Evolutionary conservation across 2,329 filamentous ascomycete genomes (phyloP), one percentile per base, ranked within the genome.

Genomic region (Clathrospora elynae): DNA sequence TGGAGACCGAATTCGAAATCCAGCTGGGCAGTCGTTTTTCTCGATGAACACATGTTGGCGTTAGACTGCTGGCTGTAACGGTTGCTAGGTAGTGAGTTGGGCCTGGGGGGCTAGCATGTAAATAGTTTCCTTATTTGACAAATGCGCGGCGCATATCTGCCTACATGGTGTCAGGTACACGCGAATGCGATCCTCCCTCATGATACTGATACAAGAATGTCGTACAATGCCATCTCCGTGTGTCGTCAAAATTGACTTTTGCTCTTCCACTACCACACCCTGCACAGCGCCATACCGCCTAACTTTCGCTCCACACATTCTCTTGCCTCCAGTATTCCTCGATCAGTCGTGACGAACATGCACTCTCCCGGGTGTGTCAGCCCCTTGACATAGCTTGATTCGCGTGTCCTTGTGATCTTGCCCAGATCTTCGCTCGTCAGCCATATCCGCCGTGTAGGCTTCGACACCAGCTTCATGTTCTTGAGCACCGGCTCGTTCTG

Each of bases 251-350:
- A 35, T 5, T 16, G 28, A 11, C 5, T n/a, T 13, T 22, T 23
- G 22, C 20, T 33, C 28, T 14, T 35, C 28, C 26, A 36, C 48
- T 62, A 66, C 60, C 62, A 69, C 25, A 87, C 84, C 42, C 89
- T 78, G 73, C 87, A 93, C 42, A 96, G 72, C 46, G 90, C 76
- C 71, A 90, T 69, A 0, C 91, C 91, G n/a, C 91, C 91, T 13
- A 90, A 75, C 73, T 84, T 87, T 75, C 83, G 84, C 68, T 87
- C 85, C 42, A 95, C 77, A 46, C 89, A 92, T 72, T 96, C 90
- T 57, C 91, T 78, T 17, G 83, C 78, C 75, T 96, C 91, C 63
- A 96, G 66, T 7, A 95, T 79, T 1, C 91, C 91, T 53, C 77
- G 73, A 62, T 90, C 85, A 12, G 90, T 96, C 10, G 78, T 82